Conservation (phyloP, 768 basidiomycete species). For the Butyriboletus loyo region DNA sequence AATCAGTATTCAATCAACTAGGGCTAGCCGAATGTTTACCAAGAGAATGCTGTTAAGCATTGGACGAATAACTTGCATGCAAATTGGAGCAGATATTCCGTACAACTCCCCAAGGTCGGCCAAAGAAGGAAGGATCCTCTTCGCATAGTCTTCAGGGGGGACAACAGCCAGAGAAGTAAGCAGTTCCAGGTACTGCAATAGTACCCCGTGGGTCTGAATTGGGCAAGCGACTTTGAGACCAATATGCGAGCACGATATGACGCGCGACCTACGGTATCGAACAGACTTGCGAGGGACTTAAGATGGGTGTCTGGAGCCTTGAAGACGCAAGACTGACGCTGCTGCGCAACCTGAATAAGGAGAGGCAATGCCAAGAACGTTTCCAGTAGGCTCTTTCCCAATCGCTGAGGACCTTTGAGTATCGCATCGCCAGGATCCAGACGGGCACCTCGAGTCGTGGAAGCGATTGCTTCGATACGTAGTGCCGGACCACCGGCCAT, state of each 20-base stretch:
- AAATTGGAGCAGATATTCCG: slow-evolving; percentile 80
- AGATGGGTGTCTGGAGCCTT: slow-evolving; percentile 71
- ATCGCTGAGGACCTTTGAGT: slow-evolving; percentile 62
- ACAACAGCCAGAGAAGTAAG: slow-evolving; percentile 72
- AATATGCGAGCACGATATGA: slow-evolving; percentile 12
- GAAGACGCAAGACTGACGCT: slow-evolving; percentile 82
- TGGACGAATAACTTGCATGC: slow-evolving; percentile 93
- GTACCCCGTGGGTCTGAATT: slow-evolving; percentile 81
- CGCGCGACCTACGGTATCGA: slow-evolving; percentile 71
- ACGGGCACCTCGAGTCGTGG: slow-evolving; percentile 68
- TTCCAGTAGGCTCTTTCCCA: slow-evolving; percentile 65
- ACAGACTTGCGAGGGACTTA: slow-evolving; percentile 83
- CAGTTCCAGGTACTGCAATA: slow-evolving; percentile 90
- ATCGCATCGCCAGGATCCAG: slow-evolving; percentile 63
- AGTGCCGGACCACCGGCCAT: slow-evolving; percentile 90
- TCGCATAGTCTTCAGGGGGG: slow-evolving; percentile 67
- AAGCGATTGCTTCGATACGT: slow-evolving; percentile 86
- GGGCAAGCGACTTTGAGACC: slow-evolving; percentile 20
- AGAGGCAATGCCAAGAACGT: slow-evolving; percentile 81
- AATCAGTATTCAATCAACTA: slow-evolving; percentile 8
- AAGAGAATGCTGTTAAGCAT: slow-evolving; percentile 62
- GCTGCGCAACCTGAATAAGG: slow-evolving; percentile 88
- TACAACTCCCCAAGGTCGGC: slow-evolving; percentile 70
- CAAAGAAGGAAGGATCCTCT: slow-evolving; percentile 71
- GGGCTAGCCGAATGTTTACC: slow-evolving; percentile 36